A percentile compares a stretch with the other conserved stretches of the same genome.
phyloP scores from a whole-genome alignment of 257 asterid species.

The Primulina tabacum region DNA sequence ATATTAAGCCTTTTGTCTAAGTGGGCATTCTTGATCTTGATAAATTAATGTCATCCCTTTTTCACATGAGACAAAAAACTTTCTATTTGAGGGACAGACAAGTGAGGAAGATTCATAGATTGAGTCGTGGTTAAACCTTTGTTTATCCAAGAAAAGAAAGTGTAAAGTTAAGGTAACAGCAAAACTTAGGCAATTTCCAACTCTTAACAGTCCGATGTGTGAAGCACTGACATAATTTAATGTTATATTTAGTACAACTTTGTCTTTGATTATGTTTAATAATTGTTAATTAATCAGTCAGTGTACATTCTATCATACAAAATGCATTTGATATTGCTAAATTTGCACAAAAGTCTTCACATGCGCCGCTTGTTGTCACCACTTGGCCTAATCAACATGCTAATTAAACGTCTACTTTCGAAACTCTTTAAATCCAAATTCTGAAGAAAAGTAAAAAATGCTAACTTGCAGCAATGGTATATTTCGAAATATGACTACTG shows the following conservation, averaged over 20 bases:
- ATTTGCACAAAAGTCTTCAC: slow-evolving; percentile 26
- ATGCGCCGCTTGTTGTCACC: slow-evolving; percentile 32
- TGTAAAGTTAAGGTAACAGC: slow-evolving; percentile 22
- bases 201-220: slow-evolving; percentile 23
- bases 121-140: slow-evolving; percentile 8
- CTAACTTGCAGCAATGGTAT: slow-evolving; percentile 10
- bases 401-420: slow-evolving; percentile 18
- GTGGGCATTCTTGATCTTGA: slow-evolving; percentile 4
- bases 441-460: slow-evolving; percentile 21
- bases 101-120: slow-evolving; percentile 11
- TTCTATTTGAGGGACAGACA: slow-evolving; percentile 24
- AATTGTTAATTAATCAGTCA: background rate
- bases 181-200: slow-evolving; percentile 33
- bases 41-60: slow-evolving; percentile 12
- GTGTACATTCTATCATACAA: background rate
- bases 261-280: background rate
- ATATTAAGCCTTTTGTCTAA: slow-evolving; percentile 18
- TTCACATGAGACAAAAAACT: slow-evolving; percentile 25
- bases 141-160: slow-evolving; percentile 18
- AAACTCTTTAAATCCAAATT: slow-evolving; percentile 24
- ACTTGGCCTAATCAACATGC: slow-evolving; percentile 34
- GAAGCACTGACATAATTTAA: slow-evolving; percentile 15
- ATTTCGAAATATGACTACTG: slow-evolving; percentile 27
- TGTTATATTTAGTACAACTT: background rate
- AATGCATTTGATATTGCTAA: slow-evolving; percentile 16